Evolutionary conservation across 108 stramenopile species (phyloP).

Genomic region (Schizochytrium sp.): DNA sequence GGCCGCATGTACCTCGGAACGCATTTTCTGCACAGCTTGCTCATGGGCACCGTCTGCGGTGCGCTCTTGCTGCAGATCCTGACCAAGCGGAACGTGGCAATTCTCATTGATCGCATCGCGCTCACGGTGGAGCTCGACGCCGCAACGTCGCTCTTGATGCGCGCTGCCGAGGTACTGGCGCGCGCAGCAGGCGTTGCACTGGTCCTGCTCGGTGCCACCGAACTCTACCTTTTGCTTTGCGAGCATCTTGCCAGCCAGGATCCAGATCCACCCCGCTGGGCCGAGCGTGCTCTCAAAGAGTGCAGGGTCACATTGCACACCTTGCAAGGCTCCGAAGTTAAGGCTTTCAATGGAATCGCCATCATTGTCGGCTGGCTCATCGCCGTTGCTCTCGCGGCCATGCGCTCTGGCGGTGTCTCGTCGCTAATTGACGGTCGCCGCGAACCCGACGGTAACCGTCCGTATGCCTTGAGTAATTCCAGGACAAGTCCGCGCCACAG

Average conservation of each 20-base stretch:
- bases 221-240: background rate
- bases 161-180: background rate
- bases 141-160: background rate
- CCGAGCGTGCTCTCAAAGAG: background rate
- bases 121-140: background rate
- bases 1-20: slow-evolving; percentile 8
- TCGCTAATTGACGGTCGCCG: background rate
- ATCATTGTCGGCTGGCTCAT: background rate
- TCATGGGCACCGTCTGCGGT: background rate
- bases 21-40: slow-evolving; percentile 1
- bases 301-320: background rate
- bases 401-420: background rate
- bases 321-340: background rate
- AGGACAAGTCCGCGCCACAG: no score
- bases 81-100: background rate
- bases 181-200: background rate
- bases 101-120: background rate
- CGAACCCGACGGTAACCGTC: background rate
- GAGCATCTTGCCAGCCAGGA: background rate
- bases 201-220: background rate
- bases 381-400: background rate
- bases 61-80: background rate
- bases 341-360: background rate
- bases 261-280: background rate
- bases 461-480: background rate